A percentile compares a stretch with the other conserved stretches of the same genome.
Conservation (phyloP, 176 grass and related monocot genomes). For the Eremochloa ophiuroides region DNA sequence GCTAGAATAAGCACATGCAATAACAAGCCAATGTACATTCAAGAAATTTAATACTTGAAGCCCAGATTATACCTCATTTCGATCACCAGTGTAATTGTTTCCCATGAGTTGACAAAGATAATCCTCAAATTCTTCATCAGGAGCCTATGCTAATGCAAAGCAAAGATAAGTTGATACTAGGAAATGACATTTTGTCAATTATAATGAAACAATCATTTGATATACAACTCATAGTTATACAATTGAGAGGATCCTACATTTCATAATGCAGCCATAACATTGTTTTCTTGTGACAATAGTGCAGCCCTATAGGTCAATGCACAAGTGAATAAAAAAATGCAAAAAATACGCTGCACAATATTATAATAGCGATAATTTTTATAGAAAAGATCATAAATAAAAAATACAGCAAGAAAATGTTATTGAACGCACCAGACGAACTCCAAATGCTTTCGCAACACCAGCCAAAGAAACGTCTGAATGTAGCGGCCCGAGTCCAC, state of each 20-base stretch:
- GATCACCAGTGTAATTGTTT: slow-evolving; percentile 68
- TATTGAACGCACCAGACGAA: slow-evolving; percentile 66
- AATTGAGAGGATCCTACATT: slow-evolving; percentile 14
- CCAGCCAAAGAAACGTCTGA: slow-evolving; percentile 90
- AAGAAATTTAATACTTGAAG: slow-evolving; percentile 14
- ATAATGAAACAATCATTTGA: slow-evolving; percentile 26
- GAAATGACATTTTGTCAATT: slow-evolving; percentile 4
- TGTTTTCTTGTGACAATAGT: slow-evolving; percentile 17
- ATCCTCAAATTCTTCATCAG: slow-evolving; percentile 99
- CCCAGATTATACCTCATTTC: slow-evolving; percentile 78
- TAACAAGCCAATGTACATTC: neutral
- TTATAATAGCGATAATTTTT: neutral
- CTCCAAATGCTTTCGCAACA: slow-evolving; percentile 98
- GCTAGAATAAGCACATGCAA: slow-evolving; percentile 21
- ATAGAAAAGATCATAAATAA: neutral
- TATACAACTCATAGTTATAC: slow-evolving; percentile 11
- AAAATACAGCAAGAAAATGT: neutral
- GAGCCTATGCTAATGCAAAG: slow-evolving; percentile 64
- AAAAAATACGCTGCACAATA: neutral
- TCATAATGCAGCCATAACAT: slow-evolving; percentile 1
- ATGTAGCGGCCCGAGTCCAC: slow-evolving; percentile 89
- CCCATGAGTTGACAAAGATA: slow-evolving; percentile 88
- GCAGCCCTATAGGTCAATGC: neutral
- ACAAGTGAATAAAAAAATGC: slow-evolving; percentile 14
- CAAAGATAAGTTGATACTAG: slow-evolving; percentile 25